Percentiles rank a stretch among this genome's conserved stretches.
These are phyloP conservation scores for Cyphellophora europaea DNA, from an alignment of 2,329 filamentous ascomycete species.

Conservation along the genomic window DNA sequence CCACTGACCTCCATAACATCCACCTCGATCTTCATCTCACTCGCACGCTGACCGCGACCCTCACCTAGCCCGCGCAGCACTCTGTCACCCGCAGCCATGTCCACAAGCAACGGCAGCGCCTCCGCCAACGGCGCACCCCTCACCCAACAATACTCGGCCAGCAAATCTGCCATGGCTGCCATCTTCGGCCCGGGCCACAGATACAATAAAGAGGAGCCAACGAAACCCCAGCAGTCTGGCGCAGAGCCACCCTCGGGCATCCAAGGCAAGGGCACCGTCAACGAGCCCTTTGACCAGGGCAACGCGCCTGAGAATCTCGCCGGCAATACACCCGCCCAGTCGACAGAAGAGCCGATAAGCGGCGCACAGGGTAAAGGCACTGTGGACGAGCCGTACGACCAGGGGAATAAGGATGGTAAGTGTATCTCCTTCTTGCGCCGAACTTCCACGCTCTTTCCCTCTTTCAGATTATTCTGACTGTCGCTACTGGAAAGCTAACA, in stretches of 20 bases:
- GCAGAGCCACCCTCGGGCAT: constrained; percentile 14
- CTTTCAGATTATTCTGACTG: no score
- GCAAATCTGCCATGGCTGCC: not conserved
- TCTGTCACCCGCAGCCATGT: no score
- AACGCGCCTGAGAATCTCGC: constrained; percentile 12
- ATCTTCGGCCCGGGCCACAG: not conserved
- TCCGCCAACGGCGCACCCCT: not conserved
- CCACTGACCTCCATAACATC: no score
- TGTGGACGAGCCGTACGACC: constrained; percentile 9
- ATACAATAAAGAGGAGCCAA: not conserved
- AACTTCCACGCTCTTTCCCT: constrained; percentile 63
- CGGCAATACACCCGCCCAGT: constrained; percentile 2
- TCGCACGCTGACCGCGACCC: no score
- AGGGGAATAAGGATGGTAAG: constrained; percentile 12
- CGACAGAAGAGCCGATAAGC: constrained; percentile 10
- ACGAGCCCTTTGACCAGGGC: constrained; percentile 16
- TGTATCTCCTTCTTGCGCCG: no score
- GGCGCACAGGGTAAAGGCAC: constrained; percentile 14
- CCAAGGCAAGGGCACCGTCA: constrained; percentile 15
- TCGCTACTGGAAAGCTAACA: no score
- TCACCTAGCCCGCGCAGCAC: no score
- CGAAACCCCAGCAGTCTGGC: constrained; percentile 7
- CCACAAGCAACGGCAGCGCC: no score
- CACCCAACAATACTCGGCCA: not conserved
- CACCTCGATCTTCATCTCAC: no score